Base-by-base conservation (phyloP, 192 early-diverging fungal species). In the Coemansia umbellata region DNA sequence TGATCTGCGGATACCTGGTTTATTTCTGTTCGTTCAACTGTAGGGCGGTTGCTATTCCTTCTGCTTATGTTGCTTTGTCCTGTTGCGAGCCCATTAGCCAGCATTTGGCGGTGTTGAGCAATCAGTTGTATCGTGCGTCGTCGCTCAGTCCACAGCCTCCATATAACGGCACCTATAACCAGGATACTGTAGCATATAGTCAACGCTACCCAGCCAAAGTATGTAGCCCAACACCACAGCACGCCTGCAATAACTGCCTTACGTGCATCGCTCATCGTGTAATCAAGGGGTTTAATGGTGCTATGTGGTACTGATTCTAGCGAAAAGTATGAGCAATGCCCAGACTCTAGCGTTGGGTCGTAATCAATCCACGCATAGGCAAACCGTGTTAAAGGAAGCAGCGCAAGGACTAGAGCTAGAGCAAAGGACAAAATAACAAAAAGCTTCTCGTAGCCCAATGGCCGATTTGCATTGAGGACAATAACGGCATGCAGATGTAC, bases 311-410 rank as follows among this genome's bases (percentile, higher is more conserved):
- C 27, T 1, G 63, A 53, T 32, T 65, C 49, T 15, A 60, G 44
- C 2, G 64, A 67, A 67, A 67, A 67, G 24, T 67, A 67, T 2
- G 65, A 67, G 32, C 65, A 67, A n/a, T 60, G 65, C 14, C 65
- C 64, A 31, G 65, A 59, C 22, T 52, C 65, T 24, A 67, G 32
- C 13, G 65, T 67, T 8, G 65, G 65, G 22, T 67, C 65, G 15
- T 35, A 67, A 13, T 60, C 53, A n/a, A 67, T 42, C 65, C 65
- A 67, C 17, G 51, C 52, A 27, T 67, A 67, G 2, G 57, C 51
- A 26, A 37, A 55, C 21, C 58, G 30, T 3, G 57, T 55, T 26
- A 67, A 19, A 11, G 65, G 65, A 8, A 67, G 17, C 18, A 67
- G 26, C 11, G 65, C 56, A 3, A 67, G 52, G 13, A 54, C 31